Evolutionary conservation across 2,329 filamentous ascomycete genomes (phyloP), one percentile per base, ranked within the genome.

Genomic region (Venturia oleaginea): DNA sequence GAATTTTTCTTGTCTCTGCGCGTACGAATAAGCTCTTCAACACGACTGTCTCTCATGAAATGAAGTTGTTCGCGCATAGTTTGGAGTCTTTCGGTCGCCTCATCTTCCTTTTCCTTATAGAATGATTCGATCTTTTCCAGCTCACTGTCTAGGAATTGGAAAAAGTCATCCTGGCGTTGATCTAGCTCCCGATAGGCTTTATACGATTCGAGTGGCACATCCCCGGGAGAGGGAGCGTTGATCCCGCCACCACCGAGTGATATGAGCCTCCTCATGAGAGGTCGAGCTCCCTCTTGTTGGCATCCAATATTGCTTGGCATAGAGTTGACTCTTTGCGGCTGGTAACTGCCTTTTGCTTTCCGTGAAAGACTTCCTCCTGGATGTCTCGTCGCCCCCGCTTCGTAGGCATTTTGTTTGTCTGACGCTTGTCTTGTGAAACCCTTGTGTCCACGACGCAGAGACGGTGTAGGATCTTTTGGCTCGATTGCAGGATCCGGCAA

Each of bases 101-200:
- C 91, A 34, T 90, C 83, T 72, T 99, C 94, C 72, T 97, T 97
- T 68, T 85, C 78, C 69, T 85, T 86, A 78, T 97, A 97, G 72
- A 99, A 99, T 0, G 80, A 77, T 72, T 99, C 92, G 13, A 99
- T 91, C 76, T 97, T 99, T n/a, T 87, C 82, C 17, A 99, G 79
- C 76, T 99, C 89, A 11, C 79, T 79, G 69, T 97, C 91, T 63
- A 99, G 79, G 71, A 94, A 99, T 0, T 80, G 77, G 74, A 92
- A 93, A 72, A 99, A 97, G 17, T 96, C 90, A n/a, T 83, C 83
- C 74, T 96, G 87, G 22, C 86, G 83, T 65, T 86, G 80, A 55
- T 90, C 88, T 3, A 95, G 81, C 46, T 90, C 83, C 51, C 86
- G 82, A 61, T 82, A 80, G 1, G 81, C 79, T 34, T 32, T 82